Evolutionary conservation across 306 rosid genomes (phyloP).

Genomic region (Gleditsia sinensis): DNA sequence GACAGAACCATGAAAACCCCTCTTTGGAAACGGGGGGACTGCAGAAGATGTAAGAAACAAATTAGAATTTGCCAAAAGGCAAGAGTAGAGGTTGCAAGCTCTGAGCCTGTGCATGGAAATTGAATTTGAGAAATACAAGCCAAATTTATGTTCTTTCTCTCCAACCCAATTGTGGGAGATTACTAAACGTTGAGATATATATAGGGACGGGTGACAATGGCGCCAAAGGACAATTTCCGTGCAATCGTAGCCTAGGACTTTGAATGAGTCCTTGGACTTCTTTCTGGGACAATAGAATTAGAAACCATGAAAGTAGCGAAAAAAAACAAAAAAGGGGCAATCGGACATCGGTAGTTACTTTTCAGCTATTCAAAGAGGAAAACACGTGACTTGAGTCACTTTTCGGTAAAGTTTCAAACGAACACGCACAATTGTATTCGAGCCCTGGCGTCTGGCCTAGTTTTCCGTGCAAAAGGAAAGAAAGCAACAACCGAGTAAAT

Average conservation of each 20-base stretch:
- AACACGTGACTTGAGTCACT: background rate
- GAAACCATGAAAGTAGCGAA: conserved; percentile 30
- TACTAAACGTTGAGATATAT: background rate
- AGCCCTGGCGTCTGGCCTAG: too few species aligned
- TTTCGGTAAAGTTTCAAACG: too few species aligned
- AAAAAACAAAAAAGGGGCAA: background rate
- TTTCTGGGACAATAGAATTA: background rate
- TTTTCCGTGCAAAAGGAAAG: too few species aligned
- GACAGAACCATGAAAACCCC: conserved; percentile 14
- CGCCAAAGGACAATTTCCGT: conserved; percentile 33
- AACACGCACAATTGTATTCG: too few species aligned
- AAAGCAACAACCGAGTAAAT: too few species aligned
- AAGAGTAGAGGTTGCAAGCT: conserved; percentile 29
- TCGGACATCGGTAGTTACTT: too few species aligned
- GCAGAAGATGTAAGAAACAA: conserved; percentile 25
- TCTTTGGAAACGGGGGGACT: conserved; percentile 23
- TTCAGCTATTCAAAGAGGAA: background rate
- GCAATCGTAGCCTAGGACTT: conserved; percentile 26
- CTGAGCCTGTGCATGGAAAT: conserved; percentile 41
- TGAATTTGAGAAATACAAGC: conserved; percentile 5
- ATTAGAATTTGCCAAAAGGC: conserved; percentile 37
- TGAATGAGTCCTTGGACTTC: conserved; percentile 37
- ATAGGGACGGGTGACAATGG: background rate
- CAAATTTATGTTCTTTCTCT: background rate
- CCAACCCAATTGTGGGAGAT: conserved; percentile 7